Conservation (phyloP, 1,139 yeast species). For the Sugiyamaella novakii region DNA sequence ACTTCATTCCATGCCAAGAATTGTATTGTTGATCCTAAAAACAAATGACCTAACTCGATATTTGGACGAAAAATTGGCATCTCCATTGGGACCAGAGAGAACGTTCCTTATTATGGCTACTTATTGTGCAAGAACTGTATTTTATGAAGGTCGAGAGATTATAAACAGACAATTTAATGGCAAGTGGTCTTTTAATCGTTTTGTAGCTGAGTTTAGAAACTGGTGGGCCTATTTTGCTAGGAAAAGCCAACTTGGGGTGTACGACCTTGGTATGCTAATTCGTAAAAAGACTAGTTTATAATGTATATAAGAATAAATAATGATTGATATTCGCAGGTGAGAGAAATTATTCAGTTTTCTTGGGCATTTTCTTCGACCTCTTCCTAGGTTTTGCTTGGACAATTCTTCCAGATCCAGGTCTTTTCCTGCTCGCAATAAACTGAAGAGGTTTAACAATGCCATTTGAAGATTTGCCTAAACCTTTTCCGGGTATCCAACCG, state of each 20-base stretch:
- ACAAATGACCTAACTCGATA: conserved; percentile 92
- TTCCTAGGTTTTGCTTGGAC: conserved; percentile 22
- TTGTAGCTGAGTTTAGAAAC: conserved; percentile 33
- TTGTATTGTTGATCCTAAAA: conserved; percentile 81
- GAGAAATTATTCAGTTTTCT: not conserved
- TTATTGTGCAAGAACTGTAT: conserved; percentile 83
- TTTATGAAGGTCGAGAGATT: conserved; percentile 58
- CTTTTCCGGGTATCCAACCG: conserved; percentile 32
- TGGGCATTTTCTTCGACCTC: conserved; percentile 6
- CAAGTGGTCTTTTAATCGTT: conserved; percentile 39
- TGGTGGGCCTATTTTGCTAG: conserved; percentile 60
- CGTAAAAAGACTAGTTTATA: conserved; percentile 6
- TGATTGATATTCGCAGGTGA: not conserved
- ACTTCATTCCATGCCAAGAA: conserved; percentile 77
- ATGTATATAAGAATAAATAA: conserved; percentile 12
- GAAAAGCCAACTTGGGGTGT: conserved; percentile 55
- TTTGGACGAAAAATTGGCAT: conserved; percentile 77
- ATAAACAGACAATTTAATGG: conserved; percentile 41
- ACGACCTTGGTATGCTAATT: conserved; percentile 46
- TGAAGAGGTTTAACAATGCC: conserved; percentile 32
- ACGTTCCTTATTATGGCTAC: conserved; percentile 87
- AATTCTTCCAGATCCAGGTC: conserved; percentile 30
- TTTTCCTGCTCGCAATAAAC: conserved; percentile 22
- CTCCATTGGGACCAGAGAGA: conserved; percentile 85
- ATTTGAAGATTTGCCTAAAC: conserved; percentile 24